Base-by-base conservation (phyloP, 2,329 filamentous ascomycete species). In the Blumeriella jaapii region DNA sequence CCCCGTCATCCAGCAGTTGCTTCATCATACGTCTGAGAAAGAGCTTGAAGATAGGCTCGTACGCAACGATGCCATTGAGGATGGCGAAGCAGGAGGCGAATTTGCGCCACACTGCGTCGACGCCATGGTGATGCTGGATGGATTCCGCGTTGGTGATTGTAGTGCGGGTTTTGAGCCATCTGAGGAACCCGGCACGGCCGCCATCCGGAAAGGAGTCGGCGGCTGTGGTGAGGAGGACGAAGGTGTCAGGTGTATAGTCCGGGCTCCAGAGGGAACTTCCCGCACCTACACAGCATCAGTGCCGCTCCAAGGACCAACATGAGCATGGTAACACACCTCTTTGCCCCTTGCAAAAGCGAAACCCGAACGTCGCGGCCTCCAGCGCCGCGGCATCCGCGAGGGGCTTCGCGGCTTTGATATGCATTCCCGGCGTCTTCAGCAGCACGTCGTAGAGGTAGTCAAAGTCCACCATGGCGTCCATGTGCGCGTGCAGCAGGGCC, bases 391-490 rank as follows among this genome's bases (percentile, higher is more conserved):
- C 52, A 0, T 64, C 69, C 6, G 63, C 59, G 20, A 94, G 63
- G 6, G 61, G 61, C 23, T 72, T 62, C n/a, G 59, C 58, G 10
- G 75, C 69, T 13, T 59, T 59, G 40, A 94, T 72, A 57, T 83
- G 78, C 52, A 94, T 79, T 1, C 83, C 83, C 0, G 78, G 73
- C 0, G 75, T 79, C 8, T 66, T 63, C 44, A 96, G 67, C 2
- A 83, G 72, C 49, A 80, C 68, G 5, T 78, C 70, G 24, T 93
- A 68, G 6, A 94, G 61, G 62, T 76, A 93, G 54, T 85, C 80
- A 45, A 86, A 75, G 56, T 94, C 82, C 31, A 93, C 81, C 77
- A 93, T 93, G 49, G 87, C 85, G 57, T 93, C 83, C 54, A 93
- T 64, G 58, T 96, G 87, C 27, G 84, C 84, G 61, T 96, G 87